Evolutionary conservation across 2,329 filamentous ascomycete genomes (phyloP), one percentile per base, ranked within the genome.

Genomic region (Verticillium klebahnii): DNA sequence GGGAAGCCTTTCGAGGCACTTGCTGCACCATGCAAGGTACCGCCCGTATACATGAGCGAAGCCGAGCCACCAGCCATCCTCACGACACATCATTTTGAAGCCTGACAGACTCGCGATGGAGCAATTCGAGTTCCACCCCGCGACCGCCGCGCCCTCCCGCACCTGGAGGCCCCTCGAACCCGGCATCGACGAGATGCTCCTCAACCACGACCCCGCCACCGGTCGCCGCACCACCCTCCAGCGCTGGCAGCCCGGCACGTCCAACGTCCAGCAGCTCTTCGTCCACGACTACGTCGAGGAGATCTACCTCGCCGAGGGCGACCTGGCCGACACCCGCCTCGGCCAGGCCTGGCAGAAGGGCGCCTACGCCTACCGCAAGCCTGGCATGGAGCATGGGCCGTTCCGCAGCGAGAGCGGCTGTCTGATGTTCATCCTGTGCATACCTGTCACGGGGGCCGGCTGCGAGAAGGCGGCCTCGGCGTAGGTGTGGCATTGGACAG

Each of bases 351-450:
- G 72, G 71, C 62, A 69, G 14, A 69, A 71, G 57, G 74, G 75
- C 40, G 69, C 72, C 4, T 78, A 77, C 70, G 76, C 74, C 15
- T 77, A 77, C 64, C 71, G 75, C 23, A 69, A 73, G 57, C 74
- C 75, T 15, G 74, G 74, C 11, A 77, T 76, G 75, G 65, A 73
- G 62, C 74, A 77, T 68, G 76, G 76, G 0, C 75, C 74, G 14
- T 77, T 76, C 62, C 65, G 63, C 60, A 73, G 70, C 31, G 66
- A 69, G 36, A 57, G 69, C 5, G 75, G 75, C 4, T 78, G 74
- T 63, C 67, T 77, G 61, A 74, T 71, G 69, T 74, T 73, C 60
- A 69, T 73, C 61, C 59, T 68, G 6, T 66, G 65, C 57, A 67
- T 70, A 36, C 66, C 64, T 19, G 64, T 69, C 14, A 57, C 60